Base-by-base conservation (phyloP, 148 eudicot genomes). In the Beta vulgaris region DNA sequence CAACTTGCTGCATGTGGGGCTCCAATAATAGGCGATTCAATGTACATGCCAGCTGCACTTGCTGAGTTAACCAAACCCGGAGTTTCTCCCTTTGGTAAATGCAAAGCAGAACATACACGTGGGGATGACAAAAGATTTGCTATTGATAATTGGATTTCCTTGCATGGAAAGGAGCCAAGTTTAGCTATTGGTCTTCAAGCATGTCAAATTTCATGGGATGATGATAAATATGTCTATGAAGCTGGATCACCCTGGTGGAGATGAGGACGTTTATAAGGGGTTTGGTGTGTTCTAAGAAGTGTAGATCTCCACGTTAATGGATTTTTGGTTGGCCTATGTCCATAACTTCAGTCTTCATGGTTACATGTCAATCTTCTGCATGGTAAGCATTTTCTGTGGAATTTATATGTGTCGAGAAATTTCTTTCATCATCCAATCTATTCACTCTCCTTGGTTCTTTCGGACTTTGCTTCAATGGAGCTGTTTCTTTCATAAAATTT, bases 221-320 rank as follows among this genome's bases (percentile, higher is more conserved):
- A 90, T 55, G 96, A 83, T 15, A 77, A 81, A 70, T 93, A 89
- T 46, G 46, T 70, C 35, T 95, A 89, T 48, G 85, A 87, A 76
- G 88, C 99, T 72, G 84, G 98, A 77, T 82, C 88, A 53, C 99
- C 99, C 43, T 95, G 99, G 99, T 95, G 99, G 98, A 87, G 91
- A 84, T 91, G 80, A 63, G 36, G 72, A 23, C 1, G 3, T 36
- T 58, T 58, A n/a, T 2, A 34, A 39, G 53, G 23, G 58, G 16
- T 73, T n/a, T 18, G 19, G 21, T 60, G 69, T 7, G 25, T 39
- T 36, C 44, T 31, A 16, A 49, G 12, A 15, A 53, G 7, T 13
- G 3, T 37, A 12, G 19, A 48, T 28, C 4, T 28, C 36, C 4
- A 25, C 26, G 18, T 65, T 28, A 15, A 5, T 46, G 40, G 36